Percentiles rank a stretch among this genome's conserved stretches.
Conservation (phyloP, 176 grass and related monocot genomes). For the Oryza punctata region DNA sequence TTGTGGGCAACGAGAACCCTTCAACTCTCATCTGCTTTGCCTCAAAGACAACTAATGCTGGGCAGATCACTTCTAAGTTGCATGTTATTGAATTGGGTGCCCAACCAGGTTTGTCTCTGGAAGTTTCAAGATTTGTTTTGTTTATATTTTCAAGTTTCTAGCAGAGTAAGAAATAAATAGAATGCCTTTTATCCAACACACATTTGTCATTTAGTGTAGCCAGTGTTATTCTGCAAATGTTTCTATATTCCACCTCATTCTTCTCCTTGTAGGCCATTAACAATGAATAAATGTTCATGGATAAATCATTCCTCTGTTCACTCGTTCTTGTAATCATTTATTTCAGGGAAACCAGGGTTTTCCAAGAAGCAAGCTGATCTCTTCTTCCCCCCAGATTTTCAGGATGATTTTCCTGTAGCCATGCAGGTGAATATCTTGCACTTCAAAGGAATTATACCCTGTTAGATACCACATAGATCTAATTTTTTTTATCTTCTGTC, state of each 20-base stretch:
- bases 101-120: slow-evolving; percentile 66
- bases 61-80: slow-evolving; percentile 86
- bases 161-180: slow-evolving; percentile 5
- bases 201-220: neutral
- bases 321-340: slow-evolving; percentile 22
- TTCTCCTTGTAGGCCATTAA: neutral
- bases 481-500: slow-evolving; percentile 41
- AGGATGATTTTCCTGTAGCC: slow-evolving; percentile 94
- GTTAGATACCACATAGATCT: slow-evolving; percentile 8
- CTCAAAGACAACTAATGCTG: slow-evolving; percentile 87
- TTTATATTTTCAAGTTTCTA: neutral
- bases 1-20: slow-evolving; percentile 88
- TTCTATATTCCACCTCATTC: neutral
- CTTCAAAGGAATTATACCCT: neutral
- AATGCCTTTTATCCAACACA: slow-evolving; percentile 9
- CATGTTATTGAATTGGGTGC: slow-evolving; percentile 97
- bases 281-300: neutral
- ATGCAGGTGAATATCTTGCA: slow-evolving; percentile 75
- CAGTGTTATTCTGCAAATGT: neutral
- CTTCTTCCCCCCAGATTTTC: slow-evolving; percentile 96
- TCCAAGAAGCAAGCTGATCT: slow-evolving; percentile 98
- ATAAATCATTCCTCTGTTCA: neutral
- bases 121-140: neutral
- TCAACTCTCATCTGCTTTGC: slow-evolving; percentile 94
- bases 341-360: slow-evolving; percentile 82